Evolutionary conservation across 2,329 filamentous ascomycete species (phyloP).

Genomic region (Talaromyces sp.): DNA sequence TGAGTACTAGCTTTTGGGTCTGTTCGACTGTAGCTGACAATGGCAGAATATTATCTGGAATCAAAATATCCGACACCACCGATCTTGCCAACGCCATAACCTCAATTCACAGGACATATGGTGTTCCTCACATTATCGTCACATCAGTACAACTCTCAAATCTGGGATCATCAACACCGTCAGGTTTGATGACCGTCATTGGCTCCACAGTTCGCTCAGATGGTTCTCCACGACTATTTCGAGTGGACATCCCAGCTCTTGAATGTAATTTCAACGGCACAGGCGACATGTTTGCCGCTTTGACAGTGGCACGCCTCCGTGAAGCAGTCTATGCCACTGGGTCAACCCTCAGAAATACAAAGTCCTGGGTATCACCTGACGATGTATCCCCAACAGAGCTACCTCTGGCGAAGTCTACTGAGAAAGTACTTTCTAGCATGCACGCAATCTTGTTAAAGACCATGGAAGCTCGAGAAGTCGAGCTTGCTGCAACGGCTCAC

Average conservation of each 20-base stretch:
- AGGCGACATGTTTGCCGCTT: conserved; percentile 95
- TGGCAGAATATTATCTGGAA: conserved; percentile 72
- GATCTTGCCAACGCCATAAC: conserved; percentile 72
- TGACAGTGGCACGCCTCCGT: conserved; percentile 81
- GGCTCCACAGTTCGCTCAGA: conserved; percentile 67
- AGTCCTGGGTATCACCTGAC: conserved; percentile 76
- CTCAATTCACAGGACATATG: conserved; percentile 70
- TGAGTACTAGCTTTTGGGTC: conserved; percentile 43
- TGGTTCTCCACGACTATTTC: conserved; percentile 75
- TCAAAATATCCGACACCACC: conserved; percentile 72
- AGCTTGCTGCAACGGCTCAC: conserved; percentile 48
- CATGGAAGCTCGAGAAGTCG: conserved; percentile 61
- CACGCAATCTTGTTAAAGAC: conserved; percentile 73
- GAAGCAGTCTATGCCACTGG: conserved; percentile 62
- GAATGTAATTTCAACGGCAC: conserved; percentile 96
- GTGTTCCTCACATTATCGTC: conserved; percentile 83
- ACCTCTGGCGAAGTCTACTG: conserved; percentile 76
- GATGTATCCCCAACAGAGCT: conserved; percentile 65
- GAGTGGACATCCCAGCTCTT: conserved; percentile 78
- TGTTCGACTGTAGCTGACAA: neutral
- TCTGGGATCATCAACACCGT: conserved; percentile 37
- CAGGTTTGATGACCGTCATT: conserved; percentile 63
- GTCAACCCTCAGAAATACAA: conserved; percentile 49
- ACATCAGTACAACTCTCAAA: conserved; percentile 74
- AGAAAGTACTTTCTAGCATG: conserved; percentile 91